Percentiles rank a stretch among this genome's conserved stretches.
These are phyloP conservation scores for Serendipita sp. DNA, from an alignment of 768 basidiomycete species.

Conservation along the genomic window DNA sequence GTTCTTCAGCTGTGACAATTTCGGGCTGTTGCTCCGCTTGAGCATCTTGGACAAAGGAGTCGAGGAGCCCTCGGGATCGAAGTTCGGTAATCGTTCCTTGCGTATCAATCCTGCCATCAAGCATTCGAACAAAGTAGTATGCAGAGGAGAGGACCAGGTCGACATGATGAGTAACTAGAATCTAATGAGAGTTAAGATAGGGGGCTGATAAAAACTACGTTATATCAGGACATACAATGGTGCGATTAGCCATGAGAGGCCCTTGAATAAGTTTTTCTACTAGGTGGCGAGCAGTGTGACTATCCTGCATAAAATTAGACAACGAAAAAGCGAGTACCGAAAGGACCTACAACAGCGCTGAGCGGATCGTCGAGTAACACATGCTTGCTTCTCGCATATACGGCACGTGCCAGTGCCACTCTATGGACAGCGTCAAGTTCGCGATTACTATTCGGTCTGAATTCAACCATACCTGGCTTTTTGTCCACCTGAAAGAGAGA, in stretches of 20 bases:
- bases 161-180: conserved; percentile 64
- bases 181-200: conserved; percentile 2
- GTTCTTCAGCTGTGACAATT: conserved; percentile 5
- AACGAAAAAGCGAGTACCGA: background rate
- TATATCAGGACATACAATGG: conserved; percentile 14
- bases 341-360: conserved; percentile 15
- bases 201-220: background rate
- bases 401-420: conserved; percentile 18
- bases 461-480: conserved; percentile 13
- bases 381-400: conserved; percentile 15
- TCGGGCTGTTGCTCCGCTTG: conserved; percentile 10
- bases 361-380: conserved; percentile 20
- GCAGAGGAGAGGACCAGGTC: conserved; percentile 65
- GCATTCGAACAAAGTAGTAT: conserved; percentile 57
- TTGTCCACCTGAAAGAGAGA: conserved; percentile 18
- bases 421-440: conserved; percentile 7
- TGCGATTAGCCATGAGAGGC: conserved; percentile 16
- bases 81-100: conserved; percentile 56
- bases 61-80: conserved; percentile 41
- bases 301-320: conserved; percentile 6
- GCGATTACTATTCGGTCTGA: background rate
- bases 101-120: conserved; percentile 65
- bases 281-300: conserved; percentile 11
- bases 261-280: conserved; percentile 13
- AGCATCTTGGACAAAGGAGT: conserved; percentile 29